Conservation (phyloP, 1,139 yeast genomes). For the Oligophagozyma castellii region DNA sequence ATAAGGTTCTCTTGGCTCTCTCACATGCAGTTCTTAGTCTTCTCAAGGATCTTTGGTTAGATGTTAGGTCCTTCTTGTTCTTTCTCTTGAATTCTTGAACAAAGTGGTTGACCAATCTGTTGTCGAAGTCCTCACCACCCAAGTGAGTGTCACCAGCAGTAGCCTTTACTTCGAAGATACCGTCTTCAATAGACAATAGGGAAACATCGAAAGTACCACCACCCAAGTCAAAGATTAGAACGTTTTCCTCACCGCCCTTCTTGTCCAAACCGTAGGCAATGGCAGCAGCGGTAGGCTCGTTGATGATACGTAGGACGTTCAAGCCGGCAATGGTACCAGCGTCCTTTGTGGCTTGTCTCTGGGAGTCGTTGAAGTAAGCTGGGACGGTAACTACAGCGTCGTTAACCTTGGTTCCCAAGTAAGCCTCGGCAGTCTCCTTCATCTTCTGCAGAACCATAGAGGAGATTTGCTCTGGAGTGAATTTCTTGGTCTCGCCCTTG, state of each 20-base stretch:
- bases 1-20: conserved; percentile 83
- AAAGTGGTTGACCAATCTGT: conserved; percentile 67
- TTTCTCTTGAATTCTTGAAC: conserved; percentile 77
- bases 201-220: conserved; percentile 99
- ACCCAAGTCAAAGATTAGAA: conserved; percentile 93
- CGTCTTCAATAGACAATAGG: conserved; percentile 87
- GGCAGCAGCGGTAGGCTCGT: conserved; percentile 99
- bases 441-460: conserved; percentile 94
- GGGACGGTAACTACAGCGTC: conserved; percentile 96
- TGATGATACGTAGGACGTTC: conserved; percentile 91
- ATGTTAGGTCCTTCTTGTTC: conserved; percentile 60
- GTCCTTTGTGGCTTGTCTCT: conserved; percentile 98
- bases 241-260: conserved; percentile 74
- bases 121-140: conserved; percentile 69
- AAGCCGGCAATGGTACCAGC: conserved; percentile 98
- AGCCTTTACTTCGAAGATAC: conserved; percentile 97
- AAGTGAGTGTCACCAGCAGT: conserved; percentile 93
- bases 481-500: conserved; percentile 86
- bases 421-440: conserved; percentile 97
- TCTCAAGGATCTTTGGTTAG: conserved; percentile 73
- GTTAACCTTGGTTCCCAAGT: conserved; percentile 82
- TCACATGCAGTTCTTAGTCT: conserved; percentile 87
- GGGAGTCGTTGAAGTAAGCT: conserved; percentile 97
- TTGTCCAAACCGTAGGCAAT: conserved; percentile 98
- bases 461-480: conserved; percentile 96